These are phyloP conservation scores for Vigna trinervia DNA, from an alignment of 306 rosid species.

Conservation along the genomic window DNA sequence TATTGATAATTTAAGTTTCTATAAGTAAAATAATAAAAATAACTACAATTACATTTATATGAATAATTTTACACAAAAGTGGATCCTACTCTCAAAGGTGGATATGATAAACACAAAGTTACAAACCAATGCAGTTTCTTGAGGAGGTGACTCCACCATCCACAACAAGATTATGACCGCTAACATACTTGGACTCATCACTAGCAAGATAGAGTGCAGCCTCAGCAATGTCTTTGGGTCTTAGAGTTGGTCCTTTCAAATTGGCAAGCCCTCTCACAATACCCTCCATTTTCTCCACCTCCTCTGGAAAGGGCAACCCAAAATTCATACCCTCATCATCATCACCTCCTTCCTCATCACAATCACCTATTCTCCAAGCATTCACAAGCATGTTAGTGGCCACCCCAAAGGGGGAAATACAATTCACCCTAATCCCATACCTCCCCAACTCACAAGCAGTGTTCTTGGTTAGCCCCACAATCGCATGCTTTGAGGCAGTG, in stretches of 20 bases:
- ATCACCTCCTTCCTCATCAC: slow-evolving; percentile 29
- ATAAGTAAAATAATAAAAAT: not conserved
- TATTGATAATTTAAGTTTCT: not conserved
- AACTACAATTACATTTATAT: not conserved
- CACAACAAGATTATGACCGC: slow-evolving; percentile 86
- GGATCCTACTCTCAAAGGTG: not conserved
- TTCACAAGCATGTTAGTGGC: slow-evolving; percentile 84
- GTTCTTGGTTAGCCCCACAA: slow-evolving; percentile 85
- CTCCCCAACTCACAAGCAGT: slow-evolving; percentile 76
- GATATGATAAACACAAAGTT: not conserved
- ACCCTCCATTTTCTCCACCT: slow-evolving; percentile 75
- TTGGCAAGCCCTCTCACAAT: slow-evolving; percentile 78
- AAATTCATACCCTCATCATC: slow-evolving; percentile 41
- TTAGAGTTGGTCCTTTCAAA: slow-evolving; percentile 69
- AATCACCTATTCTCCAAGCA: slow-evolving; percentile 60
- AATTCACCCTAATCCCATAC: slow-evolving; percentile 74
- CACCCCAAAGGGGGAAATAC: slow-evolving; percentile 89
- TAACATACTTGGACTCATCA: slow-evolving; percentile 79
- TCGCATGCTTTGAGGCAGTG: slow-evolving; percentile 85
- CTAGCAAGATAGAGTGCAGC: slow-evolving; percentile 86
- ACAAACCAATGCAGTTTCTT: slow-evolving; percentile 70
- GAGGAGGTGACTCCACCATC: slow-evolving; percentile 85
- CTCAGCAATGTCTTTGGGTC: slow-evolving; percentile 75
- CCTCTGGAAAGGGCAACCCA: slow-evolving; percentile 56
- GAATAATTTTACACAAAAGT: slow-evolving; percentile 13